Evolutionary conservation across 164 flowering plant genomes (phyloP).

Genomic region (Tetracentron sinense): DNA sequence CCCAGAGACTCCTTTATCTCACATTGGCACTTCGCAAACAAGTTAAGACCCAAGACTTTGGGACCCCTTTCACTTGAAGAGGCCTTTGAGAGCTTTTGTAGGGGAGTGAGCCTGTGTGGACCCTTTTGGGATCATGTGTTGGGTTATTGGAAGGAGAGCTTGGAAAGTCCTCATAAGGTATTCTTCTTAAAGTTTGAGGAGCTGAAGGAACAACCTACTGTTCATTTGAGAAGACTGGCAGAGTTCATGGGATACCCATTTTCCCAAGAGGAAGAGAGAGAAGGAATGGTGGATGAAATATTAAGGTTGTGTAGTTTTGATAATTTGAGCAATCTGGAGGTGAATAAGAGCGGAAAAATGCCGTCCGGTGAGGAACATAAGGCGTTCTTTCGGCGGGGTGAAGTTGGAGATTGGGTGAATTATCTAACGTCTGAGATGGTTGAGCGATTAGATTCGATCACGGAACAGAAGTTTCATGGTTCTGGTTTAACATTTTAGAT

Average conservation of each 20-base stretch:
- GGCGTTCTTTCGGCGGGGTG: neutral
- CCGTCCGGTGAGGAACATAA: neutral
- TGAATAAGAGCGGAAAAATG: neutral
- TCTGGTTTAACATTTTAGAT: neutral
- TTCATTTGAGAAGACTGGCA: neutral
- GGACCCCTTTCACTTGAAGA: neutral
- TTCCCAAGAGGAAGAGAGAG: neutral
- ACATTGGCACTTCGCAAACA: neutral
- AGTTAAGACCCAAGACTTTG: neutral
- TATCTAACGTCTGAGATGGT: neutral
- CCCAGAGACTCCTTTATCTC: neutral
- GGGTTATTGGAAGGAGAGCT: neutral
- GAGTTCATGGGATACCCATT: neutral
- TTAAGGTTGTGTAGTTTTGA: neutral
- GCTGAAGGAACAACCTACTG: neutral
- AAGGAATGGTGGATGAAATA: neutral
- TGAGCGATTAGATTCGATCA: neutral
- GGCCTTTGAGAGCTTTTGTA: neutral
- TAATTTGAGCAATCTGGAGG: neutral
- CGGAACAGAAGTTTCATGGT: neutral
- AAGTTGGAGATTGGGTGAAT: neutral
- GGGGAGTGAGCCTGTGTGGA: neutral
- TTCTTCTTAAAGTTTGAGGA: neutral
- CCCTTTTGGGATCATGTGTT: neutral
- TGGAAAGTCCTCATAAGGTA: neutral